Base-by-base conservation (phyloP, 108 stramenopile species). In the Asterionellopsis glacialis region DNA sequence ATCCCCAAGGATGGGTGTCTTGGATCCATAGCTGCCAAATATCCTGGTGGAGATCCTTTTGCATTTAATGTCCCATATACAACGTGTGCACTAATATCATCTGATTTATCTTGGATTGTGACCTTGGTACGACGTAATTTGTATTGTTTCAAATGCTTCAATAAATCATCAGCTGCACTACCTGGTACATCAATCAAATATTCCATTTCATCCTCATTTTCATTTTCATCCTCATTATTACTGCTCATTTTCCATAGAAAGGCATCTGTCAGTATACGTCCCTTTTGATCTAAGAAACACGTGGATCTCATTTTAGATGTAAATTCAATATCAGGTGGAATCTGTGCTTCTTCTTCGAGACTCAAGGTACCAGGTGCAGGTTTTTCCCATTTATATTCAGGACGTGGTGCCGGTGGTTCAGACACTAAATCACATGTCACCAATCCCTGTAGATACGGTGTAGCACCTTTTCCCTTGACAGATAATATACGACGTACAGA, bases 1-100 rank as follows among this genome's bases (percentile, higher is more conserved):
- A 88, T 74, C 11, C 91, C 91, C 58, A 92, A 61, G 18, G 80
- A 82, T 11, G 91, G 91, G 76, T 92, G 91, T 18, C 91, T 70
- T 11, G 91, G 91, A 77, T 92, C 91, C 57, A 92, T 61, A 14
- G 71, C 79, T 3, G 85, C 76, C 55, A 89, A 18, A 50, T 73
- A 88, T 51, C 86, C 87, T 11, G 45, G 25, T 10, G 68, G 68
- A 16, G 91, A 61, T 4, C 72, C 81, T 21, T 73, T 54, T 0
- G 81, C 80, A 59, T 88, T 85, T 22, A 89, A 70, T 7, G 91
- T 88, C 13, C 91, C 91, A 72, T 77, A 92, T 18, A 92, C 69
- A 18, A 77, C 85, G 40, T 88, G 87, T 21, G 77, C 68, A 0
- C 75, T 48, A 28, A 85, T 69, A n/a, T 77, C 64, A 11, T 81